Base-by-base conservation (phyloP, 495 filamentous ascomycete genomes). In the Hypoxylon rickii region DNA sequence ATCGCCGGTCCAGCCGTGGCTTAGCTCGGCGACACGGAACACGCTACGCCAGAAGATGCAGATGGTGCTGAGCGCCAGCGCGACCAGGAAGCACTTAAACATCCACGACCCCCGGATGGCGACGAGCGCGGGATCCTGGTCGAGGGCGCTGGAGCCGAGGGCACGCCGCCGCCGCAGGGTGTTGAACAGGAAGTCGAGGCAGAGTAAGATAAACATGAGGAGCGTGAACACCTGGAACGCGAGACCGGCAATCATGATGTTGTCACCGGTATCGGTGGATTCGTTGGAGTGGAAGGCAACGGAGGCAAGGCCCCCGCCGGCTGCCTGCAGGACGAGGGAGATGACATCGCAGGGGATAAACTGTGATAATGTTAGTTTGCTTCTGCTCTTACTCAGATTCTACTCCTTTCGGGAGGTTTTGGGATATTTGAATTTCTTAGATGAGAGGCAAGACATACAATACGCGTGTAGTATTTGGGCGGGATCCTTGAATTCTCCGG, bases 241-340 rank as follows among this genome's bases (percentile, higher is more conserved):
- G 0, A 89, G 72, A 41, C 86, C 86, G 0, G 81, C 83, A 44
- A 89, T 76, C 82, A 89, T 86, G 69, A 86, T 80, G 65, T 86
- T 71, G 64, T 79, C 76, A n/a, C 87, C 86, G 0, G 55, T 61
- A 2, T 71, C 55, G 1, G 69, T 58, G 0, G 48, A 26, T 2
- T 68, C 52, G 40, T 68, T 46, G 16, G 67, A 50, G 53, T 77
- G 69, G 2, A 76, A 76, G 7, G 77, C 73, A 4, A 72, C 70
- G 18, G 80, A 69, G 16, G 83, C 81, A n/a, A 88, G 69, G 20
- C 69, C 84, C 24, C 86, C 86, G 24, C 86, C 86, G 8, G 70
- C 67, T 36, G 82, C 83, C 70, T 89, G 86, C 0, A 89, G 71
- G 22, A 86, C 48, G 2, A 89, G 78, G 0, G 84, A 83, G 54